These are phyloP conservation scores for Pichia sp. DNA, from an alignment of 1,139 yeast genomes.

Conservation along the genomic window DNA sequence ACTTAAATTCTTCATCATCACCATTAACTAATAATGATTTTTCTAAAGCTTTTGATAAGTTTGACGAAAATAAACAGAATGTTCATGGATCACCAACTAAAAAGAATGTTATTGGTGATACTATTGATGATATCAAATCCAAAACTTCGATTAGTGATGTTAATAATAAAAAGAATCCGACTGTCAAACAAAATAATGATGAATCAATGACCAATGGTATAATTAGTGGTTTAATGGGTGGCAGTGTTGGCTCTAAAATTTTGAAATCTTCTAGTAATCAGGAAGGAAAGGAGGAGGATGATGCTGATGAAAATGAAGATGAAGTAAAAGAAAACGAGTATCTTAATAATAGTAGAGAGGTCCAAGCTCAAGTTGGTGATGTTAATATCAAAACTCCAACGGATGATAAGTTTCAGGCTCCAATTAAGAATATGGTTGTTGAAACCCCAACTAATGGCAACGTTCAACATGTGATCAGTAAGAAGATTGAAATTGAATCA, in stretches of 20 bases:
- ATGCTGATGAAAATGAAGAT: too few relatives aligned
- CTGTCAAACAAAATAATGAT: neutral
- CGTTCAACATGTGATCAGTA: neutral
- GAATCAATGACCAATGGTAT: neutral
- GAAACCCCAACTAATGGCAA: neutral
- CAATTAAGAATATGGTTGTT: neutral
- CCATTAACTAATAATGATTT: neutral
- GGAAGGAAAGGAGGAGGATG: too few relatives aligned
- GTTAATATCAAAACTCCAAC: neutral
- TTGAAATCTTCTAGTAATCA: neutral
- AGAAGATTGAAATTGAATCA: neutral
- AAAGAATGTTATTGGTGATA: neutral
- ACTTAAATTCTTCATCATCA: neutral
- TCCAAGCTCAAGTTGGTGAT: neutral
- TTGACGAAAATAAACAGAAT: constrained; percentile 28
- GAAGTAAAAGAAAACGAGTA: neutral
- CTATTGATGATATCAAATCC: neutral
- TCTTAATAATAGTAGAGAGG: neutral
- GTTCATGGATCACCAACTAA: neutral
- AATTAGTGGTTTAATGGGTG: neutral
- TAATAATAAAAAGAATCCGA: neutral
- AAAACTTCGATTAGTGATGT: neutral
- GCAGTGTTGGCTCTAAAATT: neutral
- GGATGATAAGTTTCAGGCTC: neutral
- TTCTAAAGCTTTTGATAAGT: constrained; percentile 26